phyloP scores from a whole-genome alignment of 352 stramenopile species.

The Aphanomyces astaci region DNA sequence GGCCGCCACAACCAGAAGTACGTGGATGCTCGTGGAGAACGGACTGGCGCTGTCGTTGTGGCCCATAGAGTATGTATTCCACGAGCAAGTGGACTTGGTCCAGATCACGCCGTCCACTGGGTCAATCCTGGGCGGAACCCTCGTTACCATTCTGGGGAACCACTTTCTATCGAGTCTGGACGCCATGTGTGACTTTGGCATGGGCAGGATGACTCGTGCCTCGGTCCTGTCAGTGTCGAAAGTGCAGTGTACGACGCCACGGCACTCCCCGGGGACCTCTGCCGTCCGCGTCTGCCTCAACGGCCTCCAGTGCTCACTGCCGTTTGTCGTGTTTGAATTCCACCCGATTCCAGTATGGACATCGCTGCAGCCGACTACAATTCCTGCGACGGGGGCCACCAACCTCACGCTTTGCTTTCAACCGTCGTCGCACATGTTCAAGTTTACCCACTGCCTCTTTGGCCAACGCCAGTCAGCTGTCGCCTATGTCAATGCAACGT shows the following conservation, averaged over 20 bases:
- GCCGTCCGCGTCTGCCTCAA: constrained; percentile 32
- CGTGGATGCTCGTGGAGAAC: constrained; percentile 6
- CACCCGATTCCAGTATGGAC: constrained; percentile 23
- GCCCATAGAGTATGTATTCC: constrained; percentile 22
- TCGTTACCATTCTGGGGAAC: constrained; percentile 30
- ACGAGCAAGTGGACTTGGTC: constrained; percentile 27
- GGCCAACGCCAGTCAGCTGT: background rate
- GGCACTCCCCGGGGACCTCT: constrained; percentile 28
- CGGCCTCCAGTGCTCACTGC: constrained; percentile 24
- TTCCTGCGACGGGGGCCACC: constrained; percentile 6
- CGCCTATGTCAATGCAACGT: background rate
- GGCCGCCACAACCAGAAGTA: too few relatives aligned
- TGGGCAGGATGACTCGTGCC: constrained; percentile 8
- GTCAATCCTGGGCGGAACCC: constrained; percentile 29
- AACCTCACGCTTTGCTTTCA: background rate
- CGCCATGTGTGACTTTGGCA: constrained; percentile 22
- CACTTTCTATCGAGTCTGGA: constrained; percentile 29
- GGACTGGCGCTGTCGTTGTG: constrained; percentile 12
- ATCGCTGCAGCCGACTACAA: constrained; percentile 14
- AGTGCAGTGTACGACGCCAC: constrained; percentile 30
- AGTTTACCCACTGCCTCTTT: background rate
- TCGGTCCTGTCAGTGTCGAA: constrained; percentile 29
- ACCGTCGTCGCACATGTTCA: background rate
- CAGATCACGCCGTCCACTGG: constrained; percentile 31
- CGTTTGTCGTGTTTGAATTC: constrained; percentile 22